These are phyloP conservation scores for Echites panduratus DNA, from an alignment of 257 asterid species.

Conservation along the genomic window DNA sequence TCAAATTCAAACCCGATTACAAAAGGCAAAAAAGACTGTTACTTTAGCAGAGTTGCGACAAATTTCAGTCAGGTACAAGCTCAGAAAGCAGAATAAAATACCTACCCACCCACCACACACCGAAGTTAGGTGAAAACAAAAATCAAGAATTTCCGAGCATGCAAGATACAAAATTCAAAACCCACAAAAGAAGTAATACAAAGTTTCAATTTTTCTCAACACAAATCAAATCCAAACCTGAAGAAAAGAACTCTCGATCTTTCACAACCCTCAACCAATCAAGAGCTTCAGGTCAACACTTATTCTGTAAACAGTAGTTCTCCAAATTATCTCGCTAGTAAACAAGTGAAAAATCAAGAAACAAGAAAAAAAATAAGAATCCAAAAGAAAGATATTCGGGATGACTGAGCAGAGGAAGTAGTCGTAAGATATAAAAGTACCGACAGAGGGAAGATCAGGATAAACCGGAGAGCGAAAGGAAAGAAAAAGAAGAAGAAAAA, in stretches of 20 bases:
- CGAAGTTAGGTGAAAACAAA: background rate
- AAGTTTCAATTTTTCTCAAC: background rate
- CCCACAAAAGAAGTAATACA: background rate
- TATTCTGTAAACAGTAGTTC: background rate
- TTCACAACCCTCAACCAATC: slow-evolving; percentile 13
- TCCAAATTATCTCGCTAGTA: slow-evolving; percentile 5
- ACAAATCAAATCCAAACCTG: slow-evolving; percentile 29
- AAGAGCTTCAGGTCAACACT: slow-evolving; percentile 25
- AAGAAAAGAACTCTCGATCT: slow-evolving; percentile 15
- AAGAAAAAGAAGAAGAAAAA: slow-evolving; percentile 3
- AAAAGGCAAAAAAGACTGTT: background rate
- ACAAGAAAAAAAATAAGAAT: background rate
- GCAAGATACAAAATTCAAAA: background rate
- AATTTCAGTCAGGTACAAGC: background rate
- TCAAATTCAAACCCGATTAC: background rate
- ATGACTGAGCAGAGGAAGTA: background rate
- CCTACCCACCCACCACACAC: background rate
- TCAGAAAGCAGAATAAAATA: background rate
- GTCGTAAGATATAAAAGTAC: background rate
- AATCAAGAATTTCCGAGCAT: background rate
- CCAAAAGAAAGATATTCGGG: background rate
- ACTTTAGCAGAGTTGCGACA: background rate
- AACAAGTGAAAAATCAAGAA: background rate
- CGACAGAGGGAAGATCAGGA: slow-evolving; percentile 17
- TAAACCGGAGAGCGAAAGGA: slow-evolving; percentile 16